These are phyloP conservation scores for Acanthamoeba triangularis DNA, from an alignment of 208 protist species.

Conservation along the genomic window DNA sequence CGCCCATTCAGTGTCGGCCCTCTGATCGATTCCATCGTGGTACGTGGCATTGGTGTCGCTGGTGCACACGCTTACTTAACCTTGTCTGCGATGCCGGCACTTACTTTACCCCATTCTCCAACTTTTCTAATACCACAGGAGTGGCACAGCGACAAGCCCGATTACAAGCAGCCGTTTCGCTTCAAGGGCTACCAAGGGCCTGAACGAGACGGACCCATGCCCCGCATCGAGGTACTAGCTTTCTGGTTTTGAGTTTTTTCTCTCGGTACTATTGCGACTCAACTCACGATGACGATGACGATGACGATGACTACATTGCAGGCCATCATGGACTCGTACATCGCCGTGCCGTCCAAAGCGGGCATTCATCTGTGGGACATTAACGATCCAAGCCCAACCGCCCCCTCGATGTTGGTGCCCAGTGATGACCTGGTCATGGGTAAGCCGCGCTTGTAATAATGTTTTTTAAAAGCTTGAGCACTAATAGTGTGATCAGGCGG, in stretches of 20 bases:
- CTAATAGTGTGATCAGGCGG: background rate
- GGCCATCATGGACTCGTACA: background rate
- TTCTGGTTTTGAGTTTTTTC: background rate
- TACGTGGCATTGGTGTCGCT: background rate
- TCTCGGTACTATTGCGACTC: background rate
- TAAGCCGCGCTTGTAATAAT: background rate
- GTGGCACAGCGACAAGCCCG: background rate
- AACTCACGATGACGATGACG: background rate
- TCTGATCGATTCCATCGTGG: background rate
- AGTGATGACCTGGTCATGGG: background rate
- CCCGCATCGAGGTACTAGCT: background rate
- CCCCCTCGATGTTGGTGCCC: background rate
- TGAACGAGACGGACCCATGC: background rate
- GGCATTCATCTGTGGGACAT: constrained; percentile 21
- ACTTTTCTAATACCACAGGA: no score
- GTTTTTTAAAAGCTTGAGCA: background rate
- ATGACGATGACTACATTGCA: background rate
- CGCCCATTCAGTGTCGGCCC: background rate
- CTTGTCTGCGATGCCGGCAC: no score
- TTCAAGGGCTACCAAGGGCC: background rate
- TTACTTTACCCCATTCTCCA: no score
- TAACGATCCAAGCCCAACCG: background rate
- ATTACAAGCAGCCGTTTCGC: background rate
- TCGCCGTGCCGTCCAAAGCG: background rate
- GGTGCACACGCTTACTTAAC: no score